Base-by-base conservation (phyloP, 257 asterid species). In the Capsicum chinense region DNA sequence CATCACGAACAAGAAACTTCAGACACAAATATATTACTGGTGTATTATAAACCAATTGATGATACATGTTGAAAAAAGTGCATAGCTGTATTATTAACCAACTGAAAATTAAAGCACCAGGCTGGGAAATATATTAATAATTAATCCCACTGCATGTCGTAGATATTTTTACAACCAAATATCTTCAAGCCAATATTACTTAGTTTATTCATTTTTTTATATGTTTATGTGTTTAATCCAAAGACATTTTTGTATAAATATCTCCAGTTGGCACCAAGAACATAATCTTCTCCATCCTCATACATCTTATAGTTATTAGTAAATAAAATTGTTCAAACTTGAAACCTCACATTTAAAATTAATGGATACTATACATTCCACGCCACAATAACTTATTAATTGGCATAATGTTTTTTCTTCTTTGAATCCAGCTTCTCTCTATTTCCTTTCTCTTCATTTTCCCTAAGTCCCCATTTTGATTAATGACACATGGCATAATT, bases 261-360 rank as follows among this genome's bases (percentile, higher is more conserved):
- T 67, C 50, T 67, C 21, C 35, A 67, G 76, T 67, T 67, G 76
- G 50, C 44, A 37, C 50, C 19, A 67, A 64, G 44, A 64, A 26
- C 26, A 64, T 67, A 67, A 67, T 67, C 21, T 15, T 67, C 69
- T 42, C 76, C 76, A 67, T 67, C 69, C 16, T 50, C 76, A 67
- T 37, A 50, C 50, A 37, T 67, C 12, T 67, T 37, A 26, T 26
- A 26, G 33, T 26, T 26, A 26, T 26, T 26, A 26, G 33, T 26
- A 26, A 1, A 26, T 26, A 26, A 26, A 26, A 1, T 26, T 26
- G 1, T 21, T 58, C 12, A 5, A 19, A 35, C 3, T 2, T 5
- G 47, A 54, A 3, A 54, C 3, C 15, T 54, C 5, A 54, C 3
- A 54, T 54, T 54, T 12, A 54, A 42, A 12, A 12, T 54, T 1